phyloP scores from a whole-genome alignment of 2,329 filamentous ascomycete genomes.

The Aspergillus fijiensis region DNA sequence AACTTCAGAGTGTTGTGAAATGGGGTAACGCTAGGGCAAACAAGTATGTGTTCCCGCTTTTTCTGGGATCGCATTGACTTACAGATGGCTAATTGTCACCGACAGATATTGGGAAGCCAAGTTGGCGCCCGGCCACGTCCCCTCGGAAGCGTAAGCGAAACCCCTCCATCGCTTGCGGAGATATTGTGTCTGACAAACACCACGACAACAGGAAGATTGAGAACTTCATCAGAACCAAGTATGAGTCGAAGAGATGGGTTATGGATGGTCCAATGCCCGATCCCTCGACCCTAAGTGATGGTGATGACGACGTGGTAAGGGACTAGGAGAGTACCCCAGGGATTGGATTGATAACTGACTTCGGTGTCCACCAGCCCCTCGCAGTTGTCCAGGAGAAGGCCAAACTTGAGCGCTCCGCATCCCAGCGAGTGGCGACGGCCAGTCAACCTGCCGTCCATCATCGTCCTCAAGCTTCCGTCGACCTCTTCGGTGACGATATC shows the following conservation, averaged over 20 bases:
- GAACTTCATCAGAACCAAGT: slow-evolving; percentile 99
- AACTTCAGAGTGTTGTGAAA: slow-evolving; percentile 86
- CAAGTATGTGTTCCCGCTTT: slow-evolving; percentile 58
- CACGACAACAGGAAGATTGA: slow-evolving; percentile 72
- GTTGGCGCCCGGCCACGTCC: slow-evolving; percentile 83
- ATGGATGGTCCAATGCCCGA: slow-evolving; percentile 97
- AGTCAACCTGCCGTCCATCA: slow-evolving; percentile 47
- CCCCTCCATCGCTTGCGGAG: not conserved
- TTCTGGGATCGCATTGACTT: slow-evolving; percentile 7
- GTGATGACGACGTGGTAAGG: slow-evolving; percentile 77
- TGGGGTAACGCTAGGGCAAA: slow-evolving; percentile 97
- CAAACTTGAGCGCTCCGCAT: slow-evolving; percentile 62
- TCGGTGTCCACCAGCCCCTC: slow-evolving; percentile 52
- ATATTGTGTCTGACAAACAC: slow-evolving; percentile 12
- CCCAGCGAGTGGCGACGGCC: slow-evolving; percentile 49
- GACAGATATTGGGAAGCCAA: slow-evolving; percentile 87
- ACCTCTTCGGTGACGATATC: slow-evolving; percentile 76
- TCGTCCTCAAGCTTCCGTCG: slow-evolving; percentile 56
- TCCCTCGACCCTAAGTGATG: slow-evolving; percentile 82
- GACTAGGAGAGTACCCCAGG: not conserved
- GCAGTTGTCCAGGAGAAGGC: slow-evolving; percentile 69
- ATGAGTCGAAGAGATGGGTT: slow-evolving; percentile 98
- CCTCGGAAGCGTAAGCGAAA: slow-evolving; percentile 71
- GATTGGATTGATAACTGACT: slow-evolving; percentile 3
- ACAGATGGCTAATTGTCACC: slow-evolving; percentile 13